These are phyloP conservation scores for Emmonsiellopsis sp. DNA, from an alignment of 2,329 filamentous ascomycete species.

Conservation along the genomic window DNA sequence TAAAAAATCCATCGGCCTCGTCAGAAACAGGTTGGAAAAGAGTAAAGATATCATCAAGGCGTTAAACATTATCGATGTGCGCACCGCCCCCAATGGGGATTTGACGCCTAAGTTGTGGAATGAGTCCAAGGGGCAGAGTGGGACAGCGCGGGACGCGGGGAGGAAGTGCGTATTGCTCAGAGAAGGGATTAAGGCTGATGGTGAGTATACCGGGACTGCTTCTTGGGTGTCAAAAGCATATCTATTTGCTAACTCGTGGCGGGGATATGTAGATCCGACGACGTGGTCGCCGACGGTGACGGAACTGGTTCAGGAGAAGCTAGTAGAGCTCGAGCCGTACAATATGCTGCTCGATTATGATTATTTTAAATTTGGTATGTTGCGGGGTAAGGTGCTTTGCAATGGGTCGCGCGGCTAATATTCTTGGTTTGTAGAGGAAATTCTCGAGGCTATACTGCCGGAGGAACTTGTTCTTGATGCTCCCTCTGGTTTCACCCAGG, in stretches of 20 bases:
- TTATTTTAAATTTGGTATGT: conserved; percentile 61
- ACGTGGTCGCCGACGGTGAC: conserved; percentile 67
- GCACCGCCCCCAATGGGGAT: conserved; percentile 48
- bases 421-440: conserved; percentile 51
- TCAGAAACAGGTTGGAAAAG: conserved; percentile 56
- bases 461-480: conserved; percentile 71
- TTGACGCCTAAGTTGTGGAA: conserved; percentile 14
- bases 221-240: no score
- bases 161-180: conserved; percentile 31
- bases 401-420: conserved; percentile 4
- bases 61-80: conserved; percentile 55
- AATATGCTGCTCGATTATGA: conserved; percentile 69
- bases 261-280: conserved; percentile 45
- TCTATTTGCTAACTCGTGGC: not conserved
- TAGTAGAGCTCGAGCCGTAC: conserved; percentile 65
- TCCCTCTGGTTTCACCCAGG: conserved; percentile 75
- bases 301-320: conserved; percentile 57
- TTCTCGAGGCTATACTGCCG: conserved; percentile 72
- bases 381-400: not conserved
- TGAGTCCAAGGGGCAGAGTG: conserved; percentile 45
- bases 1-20: conserved; percentile 61
- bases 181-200: conserved; percentile 29
- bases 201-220: conserved; percentile 21
- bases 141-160: conserved; percentile 29
- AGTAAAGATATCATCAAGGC: conserved; percentile 57